Evolutionary conservation across 148 eudicot genomes (phyloP).

Genomic region (Vaccinium myrtillus): DNA sequence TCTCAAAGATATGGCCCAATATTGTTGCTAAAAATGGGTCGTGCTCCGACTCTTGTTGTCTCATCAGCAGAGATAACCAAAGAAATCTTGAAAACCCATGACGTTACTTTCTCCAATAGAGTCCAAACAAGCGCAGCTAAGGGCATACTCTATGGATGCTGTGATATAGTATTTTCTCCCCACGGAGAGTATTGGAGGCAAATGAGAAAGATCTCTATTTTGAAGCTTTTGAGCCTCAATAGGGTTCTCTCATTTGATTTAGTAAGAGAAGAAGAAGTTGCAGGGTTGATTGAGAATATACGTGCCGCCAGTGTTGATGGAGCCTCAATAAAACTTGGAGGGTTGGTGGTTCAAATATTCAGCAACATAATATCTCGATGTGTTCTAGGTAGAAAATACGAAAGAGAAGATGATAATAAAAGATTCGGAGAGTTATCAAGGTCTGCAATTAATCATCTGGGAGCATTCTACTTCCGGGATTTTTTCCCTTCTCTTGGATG

Average conservation of each 20-base stretch:
- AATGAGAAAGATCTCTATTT: neutral
- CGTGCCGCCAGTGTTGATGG: neutral
- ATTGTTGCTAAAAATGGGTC: neutral
- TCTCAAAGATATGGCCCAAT: neutral
- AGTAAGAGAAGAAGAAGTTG: neutral
- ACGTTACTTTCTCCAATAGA: neutral
- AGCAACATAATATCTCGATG: neutral
- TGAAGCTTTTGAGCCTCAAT: neutral
- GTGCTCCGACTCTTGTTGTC: constrained; percentile 1
- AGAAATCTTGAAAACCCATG: neutral
- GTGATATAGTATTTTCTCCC: neutral
- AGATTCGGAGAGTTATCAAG: constrained; percentile 2
- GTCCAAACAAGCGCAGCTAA: neutral
- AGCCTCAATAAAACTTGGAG: neutral
- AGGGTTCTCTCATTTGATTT: neutral
- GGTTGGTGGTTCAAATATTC: neutral
- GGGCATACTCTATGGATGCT: neutral
- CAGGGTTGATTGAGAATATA: neutral
- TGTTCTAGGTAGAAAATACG: neutral
- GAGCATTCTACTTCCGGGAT: neutral
- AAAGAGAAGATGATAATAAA: neutral
- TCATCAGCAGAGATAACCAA: neutral
- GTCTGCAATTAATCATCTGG: neutral
- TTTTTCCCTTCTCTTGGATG: neutral
- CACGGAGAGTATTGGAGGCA: constrained; percentile 4